Conservation (phyloP, 441 rosid species). For the Populus hybrid region DNA sequence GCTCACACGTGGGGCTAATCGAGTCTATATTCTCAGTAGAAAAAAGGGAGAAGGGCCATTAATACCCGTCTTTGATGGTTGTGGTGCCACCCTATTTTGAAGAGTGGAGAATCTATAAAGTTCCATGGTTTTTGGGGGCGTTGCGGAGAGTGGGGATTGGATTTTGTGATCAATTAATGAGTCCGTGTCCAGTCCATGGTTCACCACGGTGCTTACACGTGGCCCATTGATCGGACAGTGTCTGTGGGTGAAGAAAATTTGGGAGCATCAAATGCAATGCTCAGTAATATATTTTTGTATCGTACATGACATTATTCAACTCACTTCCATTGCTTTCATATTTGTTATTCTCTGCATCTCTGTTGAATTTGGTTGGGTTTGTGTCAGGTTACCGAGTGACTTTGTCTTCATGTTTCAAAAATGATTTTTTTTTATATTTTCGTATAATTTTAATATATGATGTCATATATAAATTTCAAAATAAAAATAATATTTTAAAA, state of each 20-base stretch:
- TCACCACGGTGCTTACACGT: background rate
- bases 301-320: background rate
- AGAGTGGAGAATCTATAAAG: background rate
- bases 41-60: background rate
- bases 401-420: no score
- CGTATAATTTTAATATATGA: no score
- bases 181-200: background rate
- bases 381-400: background rate
- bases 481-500: no score
- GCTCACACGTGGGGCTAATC: constrained; percentile 5
- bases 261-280: background rate
- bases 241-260: background rate
- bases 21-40: background rate
- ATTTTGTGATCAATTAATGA: background rate
- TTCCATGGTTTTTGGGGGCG: background rate
- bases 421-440: no score
- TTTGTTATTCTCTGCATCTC: background rate
- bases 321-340: background rate
- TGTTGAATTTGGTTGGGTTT: background rate
- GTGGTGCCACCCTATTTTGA: background rate
- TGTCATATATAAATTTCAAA: no score
- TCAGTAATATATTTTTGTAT: background rate
- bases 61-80: background rate
- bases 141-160: background rate
- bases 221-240: background rate